phyloP scores from a whole-genome alignment of 2,329 filamentous ascomycete genomes.

The Claviceps digitariae region DNA sequence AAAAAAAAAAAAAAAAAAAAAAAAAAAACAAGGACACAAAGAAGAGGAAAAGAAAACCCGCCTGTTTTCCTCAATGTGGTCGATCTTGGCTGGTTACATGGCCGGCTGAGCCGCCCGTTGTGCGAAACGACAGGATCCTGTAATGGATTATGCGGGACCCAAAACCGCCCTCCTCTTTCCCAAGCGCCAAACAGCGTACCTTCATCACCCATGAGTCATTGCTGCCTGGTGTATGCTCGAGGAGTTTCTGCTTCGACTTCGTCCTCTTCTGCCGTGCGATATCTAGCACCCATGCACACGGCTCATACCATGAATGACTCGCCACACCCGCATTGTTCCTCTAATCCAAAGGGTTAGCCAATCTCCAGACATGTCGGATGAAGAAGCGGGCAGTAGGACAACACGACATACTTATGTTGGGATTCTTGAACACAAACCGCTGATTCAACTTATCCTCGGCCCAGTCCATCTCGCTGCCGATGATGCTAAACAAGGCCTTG shows the following conservation, averaged over 20 bases:
- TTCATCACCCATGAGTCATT: neutral
- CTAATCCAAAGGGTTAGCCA: conserved; percentile 32
- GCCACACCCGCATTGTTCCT: conserved; percentile 91
- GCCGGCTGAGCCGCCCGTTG: neutral
- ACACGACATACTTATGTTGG: conserved; percentile 76
- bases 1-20: neutral
- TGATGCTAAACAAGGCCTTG: conserved; percentile 95
- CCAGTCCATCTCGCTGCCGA: conserved; percentile 99
- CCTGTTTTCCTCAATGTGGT: neutral
- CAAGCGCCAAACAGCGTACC: neutral
- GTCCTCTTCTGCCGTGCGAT: neutral
- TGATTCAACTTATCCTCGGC: conserved; percentile 87
- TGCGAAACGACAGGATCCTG: neutral
- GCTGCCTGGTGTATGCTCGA: neutral
- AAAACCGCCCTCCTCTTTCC: neutral
- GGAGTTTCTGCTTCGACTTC: too few species aligned
- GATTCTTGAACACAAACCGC: conserved; percentile 89
- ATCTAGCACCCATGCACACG: neutral
- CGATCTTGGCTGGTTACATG: neutral
- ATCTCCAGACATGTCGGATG: conserved; percentile 13
- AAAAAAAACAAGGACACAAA: neutral
- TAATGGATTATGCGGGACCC: neutral
- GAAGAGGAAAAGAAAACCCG: neutral
- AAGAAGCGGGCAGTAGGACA: neutral
- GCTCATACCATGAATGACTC: conserved; percentile 80